Percentiles rank a stretch among this genome's conserved stretches.
Conservation (phyloP, 768 basidiomycete genomes). For the Rhizopogon roseolus region DNA sequence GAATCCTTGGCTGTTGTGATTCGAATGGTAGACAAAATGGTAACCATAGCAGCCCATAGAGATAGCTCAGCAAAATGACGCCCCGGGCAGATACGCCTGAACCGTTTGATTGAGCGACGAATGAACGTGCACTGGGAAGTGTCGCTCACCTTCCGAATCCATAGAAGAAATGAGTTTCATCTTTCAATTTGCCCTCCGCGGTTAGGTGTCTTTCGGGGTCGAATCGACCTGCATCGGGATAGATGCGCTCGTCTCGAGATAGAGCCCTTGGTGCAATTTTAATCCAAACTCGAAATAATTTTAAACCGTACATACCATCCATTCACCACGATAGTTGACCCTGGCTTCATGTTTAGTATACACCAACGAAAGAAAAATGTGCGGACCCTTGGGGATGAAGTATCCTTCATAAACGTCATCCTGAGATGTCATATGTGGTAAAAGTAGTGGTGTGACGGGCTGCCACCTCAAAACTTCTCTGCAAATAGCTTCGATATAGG, state of each 20-base stretch:
- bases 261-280: neutral
- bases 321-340: neutral
- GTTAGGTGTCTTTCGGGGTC: neutral
- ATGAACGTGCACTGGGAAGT: neutral
- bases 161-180: neutral
- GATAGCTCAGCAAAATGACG: slow-evolving; percentile 1
- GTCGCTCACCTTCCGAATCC: neutral
- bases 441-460: slow-evolving; percentile 6
- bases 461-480: slow-evolving; percentile 22
- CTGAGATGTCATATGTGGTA: slow-evolving; percentile 10
- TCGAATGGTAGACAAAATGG: slow-evolving; percentile 3
- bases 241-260: neutral
- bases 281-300: neutral
- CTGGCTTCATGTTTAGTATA: neutral
- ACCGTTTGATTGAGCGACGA: neutral
- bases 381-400: slow-evolving; percentile 15
- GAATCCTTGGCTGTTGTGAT: slow-evolving; percentile 5
- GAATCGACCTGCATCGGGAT: neutral
- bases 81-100: slow-evolving; percentile 3
- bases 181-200: neutral
- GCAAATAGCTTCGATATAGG: slow-evolving; percentile 20
- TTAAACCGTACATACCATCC: neutral
- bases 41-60: slow-evolving; percentile 1
- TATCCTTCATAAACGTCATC: slow-evolving; percentile 16
- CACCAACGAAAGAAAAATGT: neutral